A percentile compares a stretch with the other conserved stretches of the same genome.
Conservation (phyloP, 192 early-diverging fungal species). For the Entomortierella parvispora region DNA sequence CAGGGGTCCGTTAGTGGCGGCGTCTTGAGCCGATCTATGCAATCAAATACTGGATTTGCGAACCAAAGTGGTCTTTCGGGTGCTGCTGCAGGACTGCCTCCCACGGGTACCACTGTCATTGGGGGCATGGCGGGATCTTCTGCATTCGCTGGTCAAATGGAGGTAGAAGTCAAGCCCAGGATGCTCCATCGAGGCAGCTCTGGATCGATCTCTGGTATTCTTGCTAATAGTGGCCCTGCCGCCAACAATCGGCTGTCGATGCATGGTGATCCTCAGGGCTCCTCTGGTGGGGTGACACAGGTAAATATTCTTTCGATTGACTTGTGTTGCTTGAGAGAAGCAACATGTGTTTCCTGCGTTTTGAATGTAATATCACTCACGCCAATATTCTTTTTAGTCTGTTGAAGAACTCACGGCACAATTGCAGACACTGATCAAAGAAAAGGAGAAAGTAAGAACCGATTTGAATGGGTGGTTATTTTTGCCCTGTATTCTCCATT, state of each 20-base stretch:
- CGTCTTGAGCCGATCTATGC: too few species aligned
- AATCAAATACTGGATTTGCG: too few species aligned
- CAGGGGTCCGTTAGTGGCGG: too few species aligned
- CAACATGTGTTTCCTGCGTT: neutral
- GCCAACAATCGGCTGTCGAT: constrained; percentile 23
- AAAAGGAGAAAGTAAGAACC: constrained; percentile 51
- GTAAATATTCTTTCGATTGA: constrained; percentile 3
- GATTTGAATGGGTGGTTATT: too few species aligned
- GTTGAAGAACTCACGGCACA: constrained; percentile 55
- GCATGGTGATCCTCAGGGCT: constrained; percentile 18
- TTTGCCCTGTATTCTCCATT: too few species aligned
- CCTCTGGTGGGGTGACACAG: constrained; percentile 9
- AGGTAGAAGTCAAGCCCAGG: constrained; percentile 25
- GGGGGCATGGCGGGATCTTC: constrained; percentile 11
- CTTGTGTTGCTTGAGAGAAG: neutral
- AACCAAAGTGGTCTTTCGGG: neutral
- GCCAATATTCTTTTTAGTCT: constrained; percentile 6
- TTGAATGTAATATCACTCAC: neutral
- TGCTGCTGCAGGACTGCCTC: constrained; percentile 10
- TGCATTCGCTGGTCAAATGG: neutral
- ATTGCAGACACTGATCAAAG: constrained; percentile 53
- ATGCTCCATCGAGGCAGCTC: constrained; percentile 40
- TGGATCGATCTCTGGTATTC: constrained; percentile 22
- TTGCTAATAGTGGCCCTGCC: neutral
- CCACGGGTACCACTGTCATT: neutral